Evolutionary conservation across 495 filamentous ascomycete genomes (phyloP).

Genomic region (Penicillium samsonianum): DNA sequence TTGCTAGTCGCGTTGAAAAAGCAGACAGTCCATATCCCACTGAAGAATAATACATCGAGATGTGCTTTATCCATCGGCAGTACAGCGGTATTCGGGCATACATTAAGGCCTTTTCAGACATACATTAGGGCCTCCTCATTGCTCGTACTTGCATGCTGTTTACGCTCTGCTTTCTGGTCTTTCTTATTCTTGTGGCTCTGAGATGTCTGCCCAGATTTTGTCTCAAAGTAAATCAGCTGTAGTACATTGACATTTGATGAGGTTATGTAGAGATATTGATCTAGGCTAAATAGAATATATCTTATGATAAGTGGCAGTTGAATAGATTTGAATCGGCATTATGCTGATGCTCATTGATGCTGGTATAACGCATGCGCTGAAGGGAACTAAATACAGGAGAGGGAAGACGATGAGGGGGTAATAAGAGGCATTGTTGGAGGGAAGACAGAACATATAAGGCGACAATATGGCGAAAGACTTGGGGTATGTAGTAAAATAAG

Average conservation of each 20-base stretch:
- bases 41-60: not conserved
- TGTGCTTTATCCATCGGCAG: not conserved
- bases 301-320: not conserved
- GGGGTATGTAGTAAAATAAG: constrained; percentile 3
- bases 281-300: not conserved
- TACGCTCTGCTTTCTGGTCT: too few species aligned
- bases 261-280: not conserved
- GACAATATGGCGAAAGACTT: constrained; percentile 3
- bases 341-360: constrained; percentile 37
- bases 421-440: constrained; percentile 7
- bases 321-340: constrained; percentile 24
- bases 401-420: constrained; percentile 8
- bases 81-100: too few species aligned
- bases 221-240: not conserved
- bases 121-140: too few species aligned
- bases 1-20: not conserved
- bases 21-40: not conserved
- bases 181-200: too few species aligned
- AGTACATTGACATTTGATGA: not conserved
- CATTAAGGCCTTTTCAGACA: too few species aligned
- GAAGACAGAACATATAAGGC: constrained; percentile 15
- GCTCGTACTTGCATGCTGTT: too few species aligned
- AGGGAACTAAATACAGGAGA: constrained; percentile 33
- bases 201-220: too few species aligned
- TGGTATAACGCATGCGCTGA: constrained; percentile 37